phyloP scores from a whole-genome alignment of 225 moss, liverwort and hornwort genomes.

The Bryoerythrophyllum caledonicum region DNA sequence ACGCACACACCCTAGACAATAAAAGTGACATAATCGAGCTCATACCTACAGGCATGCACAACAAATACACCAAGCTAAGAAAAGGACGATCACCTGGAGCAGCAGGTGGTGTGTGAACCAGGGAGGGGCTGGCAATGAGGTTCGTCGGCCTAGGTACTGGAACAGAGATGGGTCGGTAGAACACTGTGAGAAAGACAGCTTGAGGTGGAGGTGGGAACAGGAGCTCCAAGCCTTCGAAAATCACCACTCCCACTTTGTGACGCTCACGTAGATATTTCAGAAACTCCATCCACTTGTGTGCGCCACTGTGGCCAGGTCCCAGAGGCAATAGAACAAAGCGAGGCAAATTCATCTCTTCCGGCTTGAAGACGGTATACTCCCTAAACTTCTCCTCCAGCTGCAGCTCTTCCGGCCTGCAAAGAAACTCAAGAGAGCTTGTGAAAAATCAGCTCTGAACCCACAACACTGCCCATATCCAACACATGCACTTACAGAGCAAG shows the following conservation, averaged over 20 bases:
- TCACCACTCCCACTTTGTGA: slow-evolving; percentile 42
- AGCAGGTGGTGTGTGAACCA: not conserved
- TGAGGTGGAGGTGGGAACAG: slow-evolving; percentile 26
- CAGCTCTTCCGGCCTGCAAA: slow-evolving; percentile 35
- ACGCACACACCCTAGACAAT: not conserved
- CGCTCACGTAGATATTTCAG: slow-evolving; percentile 29
- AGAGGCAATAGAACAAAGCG: slow-evolving; percentile 4
- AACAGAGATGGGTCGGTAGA: slow-evolving; percentile 2
- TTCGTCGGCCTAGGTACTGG: not conserved
- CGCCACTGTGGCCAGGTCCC: not conserved
- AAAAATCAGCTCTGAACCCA: slow-evolving; percentile 6
- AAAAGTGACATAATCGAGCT: not conserved
- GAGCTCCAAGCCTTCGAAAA: slow-evolving; percentile 27
- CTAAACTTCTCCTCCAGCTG: slow-evolving; percentile 14
- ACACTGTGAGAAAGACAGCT: not conserved
- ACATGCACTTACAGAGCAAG: slow-evolving; percentile 14
- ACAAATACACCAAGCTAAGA: not conserved
- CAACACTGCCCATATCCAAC: not conserved
- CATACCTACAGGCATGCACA: not conserved
- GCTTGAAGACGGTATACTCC: slow-evolving; percentile 23
- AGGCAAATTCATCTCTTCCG: slow-evolving; percentile 15
- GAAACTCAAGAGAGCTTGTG: not conserved
- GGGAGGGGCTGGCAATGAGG: not conserved
- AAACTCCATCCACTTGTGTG: slow-evolving; percentile 51
- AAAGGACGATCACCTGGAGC: slow-evolving; percentile 11